Evolutionary conservation across 176 grass and related monocot genomes (phyloP).

Genomic region (Ampelocalamus luodianensis): DNA sequence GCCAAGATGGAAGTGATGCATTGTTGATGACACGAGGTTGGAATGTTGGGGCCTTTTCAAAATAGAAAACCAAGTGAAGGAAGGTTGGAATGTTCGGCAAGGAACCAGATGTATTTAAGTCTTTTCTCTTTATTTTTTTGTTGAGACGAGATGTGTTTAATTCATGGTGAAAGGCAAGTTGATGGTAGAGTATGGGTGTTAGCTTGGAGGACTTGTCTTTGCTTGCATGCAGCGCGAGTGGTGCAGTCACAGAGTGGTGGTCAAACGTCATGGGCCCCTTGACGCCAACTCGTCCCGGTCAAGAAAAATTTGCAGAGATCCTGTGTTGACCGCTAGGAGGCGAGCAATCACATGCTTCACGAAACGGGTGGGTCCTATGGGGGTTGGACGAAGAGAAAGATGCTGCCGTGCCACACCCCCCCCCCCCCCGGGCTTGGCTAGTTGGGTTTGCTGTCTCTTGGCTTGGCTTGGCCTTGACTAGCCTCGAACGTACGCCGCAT

Average conservation of each 20-base stretch:
- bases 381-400: not conserved
- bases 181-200: not conserved
- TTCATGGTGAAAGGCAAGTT: not conserved
- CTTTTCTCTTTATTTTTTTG: too few relatives aligned
- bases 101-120: not conserved
- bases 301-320: constrained; percentile 42
- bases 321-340: constrained; percentile 30
- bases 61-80: not conserved
- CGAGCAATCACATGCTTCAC: constrained; percentile 29
- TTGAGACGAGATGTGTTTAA: not conserved
- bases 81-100: constrained; percentile 40
- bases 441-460: too few relatives aligned
- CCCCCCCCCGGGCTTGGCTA: too few relatives aligned
- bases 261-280: constrained; percentile 25
- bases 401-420: too few relatives aligned
- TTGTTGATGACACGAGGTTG: not conserved
- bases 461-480: too few relatives aligned
- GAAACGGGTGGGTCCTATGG: not conserved
- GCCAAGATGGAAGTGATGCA: not conserved
- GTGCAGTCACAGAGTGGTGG: not conserved
- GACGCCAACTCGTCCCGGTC: constrained; percentile 25
- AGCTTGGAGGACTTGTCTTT: not conserved
- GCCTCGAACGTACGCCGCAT: too few relatives aligned
- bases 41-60: not conserved
- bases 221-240: too few relatives aligned